Evolutionary conservation across 2,329 filamentous ascomycete genomes (phyloP).

Genomic region (Fusarium phyllophilum): DNA sequence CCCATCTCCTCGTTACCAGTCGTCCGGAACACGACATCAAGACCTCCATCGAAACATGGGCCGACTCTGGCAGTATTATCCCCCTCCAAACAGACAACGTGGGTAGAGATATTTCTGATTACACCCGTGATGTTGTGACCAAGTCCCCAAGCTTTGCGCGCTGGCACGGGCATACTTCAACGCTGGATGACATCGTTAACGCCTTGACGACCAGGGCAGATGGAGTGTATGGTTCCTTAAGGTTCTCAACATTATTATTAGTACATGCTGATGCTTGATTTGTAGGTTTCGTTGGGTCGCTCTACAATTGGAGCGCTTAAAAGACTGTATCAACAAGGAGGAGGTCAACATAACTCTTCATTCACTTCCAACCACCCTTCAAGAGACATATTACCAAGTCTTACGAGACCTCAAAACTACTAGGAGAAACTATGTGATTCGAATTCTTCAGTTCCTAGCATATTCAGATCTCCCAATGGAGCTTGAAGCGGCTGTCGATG

Average conservation of each 20-base stretch:
- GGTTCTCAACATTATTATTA: accelerated
- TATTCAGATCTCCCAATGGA: accelerated
- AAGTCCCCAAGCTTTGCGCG: too few species aligned
- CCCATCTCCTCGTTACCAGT: accelerated
- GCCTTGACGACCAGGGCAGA: accelerated
- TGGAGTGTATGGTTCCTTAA: neutral
- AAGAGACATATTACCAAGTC: accelerated
- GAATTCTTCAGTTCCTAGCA: accelerated
- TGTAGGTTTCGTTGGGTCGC: neutral
- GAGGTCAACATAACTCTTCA: accelerated
- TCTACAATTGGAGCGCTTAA: accelerated
- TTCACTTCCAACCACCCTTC: accelerated
- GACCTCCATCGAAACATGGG: accelerated
- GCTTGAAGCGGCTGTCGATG: neutral
- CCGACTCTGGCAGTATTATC: accelerated
- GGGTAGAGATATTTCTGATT: accelerated
- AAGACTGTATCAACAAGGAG: neutral
- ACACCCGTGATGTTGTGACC: accelerated
- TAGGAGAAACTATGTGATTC: neutral
- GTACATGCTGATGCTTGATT: accelerated
- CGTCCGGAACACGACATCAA: accelerated
- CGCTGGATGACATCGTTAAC: accelerated
- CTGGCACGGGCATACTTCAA: neutral
- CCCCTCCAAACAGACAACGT: accelerated
- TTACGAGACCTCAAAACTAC: accelerated